Base-by-base conservation (phyloP, 2,329 filamentous ascomycete genomes). In the Fusarium nelsonii region DNA sequence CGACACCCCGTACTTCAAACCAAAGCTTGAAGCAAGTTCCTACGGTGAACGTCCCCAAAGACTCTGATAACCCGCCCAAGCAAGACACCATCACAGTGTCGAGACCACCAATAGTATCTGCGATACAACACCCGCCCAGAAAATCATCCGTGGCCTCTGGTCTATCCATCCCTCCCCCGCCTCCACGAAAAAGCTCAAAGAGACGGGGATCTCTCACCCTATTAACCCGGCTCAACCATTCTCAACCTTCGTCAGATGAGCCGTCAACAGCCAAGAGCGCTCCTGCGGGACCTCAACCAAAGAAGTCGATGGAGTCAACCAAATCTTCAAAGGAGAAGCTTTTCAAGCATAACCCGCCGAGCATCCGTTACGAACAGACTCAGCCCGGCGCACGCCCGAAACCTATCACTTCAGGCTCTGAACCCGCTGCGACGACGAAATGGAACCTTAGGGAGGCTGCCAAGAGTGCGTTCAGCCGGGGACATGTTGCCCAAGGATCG, bases 381-480 rank as follows among this genome's bases (percentile, higher is more conserved):
- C 39, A 64, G 33, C 58, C 73, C 3, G 73, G 73, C 3, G 65
- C 40, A 15, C 68, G 72, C 8, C 73, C 73, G 1, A 75, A 64
- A 7, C 63, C 71, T 0, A 65, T 73, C 28, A 59, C 69, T 18
- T 33, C 65, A 15, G 68, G 69, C 4, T 62, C 69, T 14, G 60
- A 63, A 12, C 65, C 68, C 12, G 43, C 54, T 2, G 55, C 51
- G 11, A 65, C 46, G 46, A 71, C 74, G n/a, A 80, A 74, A 62
- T 77, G 77, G 58, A 78, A 74, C 58, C 67, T 81, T 52, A 78
- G 72, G 55, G 79, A 78, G 53, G 78, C 78, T 14, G 78, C 78
- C 28, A 79, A 73, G 53, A 74, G 78, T 26, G 77, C 77, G 32
- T 73, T 81, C 16, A 63, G 72, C 30, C 55, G 68, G 9, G 70